Evolutionary conservation across 139 green algal genomes (phyloP), one percentile per base, ranked within the genome.

Genomic region (Asterochloris erici): DNA sequence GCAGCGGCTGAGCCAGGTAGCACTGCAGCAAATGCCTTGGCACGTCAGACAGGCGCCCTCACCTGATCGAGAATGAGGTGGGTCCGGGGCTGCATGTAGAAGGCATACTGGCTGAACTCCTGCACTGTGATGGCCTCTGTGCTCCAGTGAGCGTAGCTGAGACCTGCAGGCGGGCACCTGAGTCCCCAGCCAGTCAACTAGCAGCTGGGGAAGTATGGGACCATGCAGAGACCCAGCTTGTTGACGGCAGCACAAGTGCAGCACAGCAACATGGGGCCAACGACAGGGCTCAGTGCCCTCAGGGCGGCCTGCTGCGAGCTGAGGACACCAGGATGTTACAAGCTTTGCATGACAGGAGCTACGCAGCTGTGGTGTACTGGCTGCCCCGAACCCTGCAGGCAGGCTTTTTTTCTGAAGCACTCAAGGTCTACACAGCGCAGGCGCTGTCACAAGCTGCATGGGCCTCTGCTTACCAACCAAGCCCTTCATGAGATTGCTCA

Each of bases 401-500:
- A 54, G 38, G 38, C 38, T 2, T 6, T 54, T 6, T 6, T 54
- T 54, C 38, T 54, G 38, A 6, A 54, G 38, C 38, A 54, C 38
- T 54, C 38, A 54, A 6, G 2, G 38, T 54, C 38, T 10, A 54
- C 6, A 54, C 38, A 54, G 38, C 38, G 38, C 38, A 54, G 38
- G 6, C 38, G 38, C 38, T 54, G 38, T 6, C 4, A 54, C 38
- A 6, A 54, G 38, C 38, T 54, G 38, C 38, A 54, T 54, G 38
- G 38, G 38, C 38, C 38, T 14, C 12, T 19, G 23, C 74, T 29
- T 16, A 85, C 82, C 82, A 66, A 82, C 70, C 21, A 85, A 75
- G 63, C 62, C n/a, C 27, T 88, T 90, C 85, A 88, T 85, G 29
- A 82, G 24, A 15, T 82, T 54, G 9, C 69, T 70, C 21, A 91